Conservation (phyloP, 148 eudicot genomes). For the Chenopodium formosanum region DNA sequence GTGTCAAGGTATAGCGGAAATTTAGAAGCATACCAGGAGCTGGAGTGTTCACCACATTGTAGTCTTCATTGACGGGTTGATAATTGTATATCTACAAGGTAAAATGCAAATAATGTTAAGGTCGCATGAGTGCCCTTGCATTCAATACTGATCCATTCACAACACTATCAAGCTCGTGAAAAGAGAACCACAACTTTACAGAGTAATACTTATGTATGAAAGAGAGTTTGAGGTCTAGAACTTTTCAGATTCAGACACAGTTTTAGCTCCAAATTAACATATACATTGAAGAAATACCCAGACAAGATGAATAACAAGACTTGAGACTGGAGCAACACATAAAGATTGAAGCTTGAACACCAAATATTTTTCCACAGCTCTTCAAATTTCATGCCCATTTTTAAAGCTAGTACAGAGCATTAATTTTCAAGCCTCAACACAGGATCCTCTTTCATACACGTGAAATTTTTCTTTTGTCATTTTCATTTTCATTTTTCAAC, state of each 20-base stretch:
- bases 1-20: conserved; percentile 23
- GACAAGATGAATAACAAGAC: no score
- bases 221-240: background rate
- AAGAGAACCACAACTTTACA: background rate
- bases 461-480: background rate
- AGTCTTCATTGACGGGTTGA: conserved; percentile 91
- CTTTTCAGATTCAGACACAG: background rate
- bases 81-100: conserved; percentile 80
- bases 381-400: background rate
- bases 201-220: no score
- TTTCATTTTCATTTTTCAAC: background rate
- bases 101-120: conserved; percentile 24
- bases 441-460: background rate
- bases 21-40: conserved; percentile 62
- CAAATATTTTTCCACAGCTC: background rate
- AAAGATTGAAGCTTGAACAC: background rate
- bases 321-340: background rate
- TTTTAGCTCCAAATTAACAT: background rate
- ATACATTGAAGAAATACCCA: background rate
- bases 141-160: background rate
- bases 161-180: background rate
- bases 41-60: conserved; percentile 82
- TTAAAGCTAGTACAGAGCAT: background rate
- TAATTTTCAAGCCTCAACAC: background rate
- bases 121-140: conserved; percentile 7